These are phyloP conservation scores for Saccharum officinarum DNA, from an alignment of 176 grass and related monocot species.

Conservation along the genomic window DNA sequence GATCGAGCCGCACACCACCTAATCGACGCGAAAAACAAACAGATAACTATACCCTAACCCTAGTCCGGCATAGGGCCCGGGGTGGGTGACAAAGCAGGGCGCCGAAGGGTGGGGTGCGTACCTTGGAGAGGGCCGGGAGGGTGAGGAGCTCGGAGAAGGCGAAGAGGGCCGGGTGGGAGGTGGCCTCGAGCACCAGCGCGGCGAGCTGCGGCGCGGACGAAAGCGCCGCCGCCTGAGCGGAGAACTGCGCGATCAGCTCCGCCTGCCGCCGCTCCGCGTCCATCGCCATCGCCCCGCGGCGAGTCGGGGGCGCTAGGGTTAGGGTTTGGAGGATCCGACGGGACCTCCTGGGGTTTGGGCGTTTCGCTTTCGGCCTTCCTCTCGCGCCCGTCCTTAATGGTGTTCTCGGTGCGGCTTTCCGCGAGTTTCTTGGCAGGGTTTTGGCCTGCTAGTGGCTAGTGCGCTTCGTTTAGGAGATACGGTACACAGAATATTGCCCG, in stretches of 20 bases:
- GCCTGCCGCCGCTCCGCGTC: conserved; percentile 82
- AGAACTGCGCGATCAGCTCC: conserved; percentile 94
- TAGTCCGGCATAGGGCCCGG: not conserved
- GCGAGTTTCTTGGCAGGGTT: too few species aligned
- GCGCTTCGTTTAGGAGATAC: too few species aligned
- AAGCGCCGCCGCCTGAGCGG: conserved; percentile 64
- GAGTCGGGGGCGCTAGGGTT: not conserved
- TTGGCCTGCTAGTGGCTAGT: too few species aligned
- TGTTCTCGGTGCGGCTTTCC: too few species aligned
- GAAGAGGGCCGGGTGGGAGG: conserved; percentile 91
- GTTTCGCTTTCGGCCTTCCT: not conserved
- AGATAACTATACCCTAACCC: conserved; percentile 9
- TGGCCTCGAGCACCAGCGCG: conserved; percentile 84
- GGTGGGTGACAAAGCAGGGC: not conserved
- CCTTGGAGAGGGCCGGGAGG: conserved; percentile 80
- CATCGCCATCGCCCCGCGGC: conserved; percentile 49
- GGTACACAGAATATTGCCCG: too few species aligned
- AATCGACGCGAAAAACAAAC: not conserved
- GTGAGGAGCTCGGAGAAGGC: conserved; percentile 96
- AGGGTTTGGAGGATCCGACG: conserved; percentile 30
- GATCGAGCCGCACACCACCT: conserved; percentile 12
- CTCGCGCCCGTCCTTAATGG: not conserved
- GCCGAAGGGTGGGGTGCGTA: conserved; percentile 1
- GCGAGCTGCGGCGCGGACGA: conserved; percentile 66
- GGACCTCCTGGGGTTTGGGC: not conserved